A percentile compares a stretch with the other conserved stretches of the same genome.
Evolutionary conservation across 306 rosid species (phyloP).

Genomic region (Prunus mira): DNA sequence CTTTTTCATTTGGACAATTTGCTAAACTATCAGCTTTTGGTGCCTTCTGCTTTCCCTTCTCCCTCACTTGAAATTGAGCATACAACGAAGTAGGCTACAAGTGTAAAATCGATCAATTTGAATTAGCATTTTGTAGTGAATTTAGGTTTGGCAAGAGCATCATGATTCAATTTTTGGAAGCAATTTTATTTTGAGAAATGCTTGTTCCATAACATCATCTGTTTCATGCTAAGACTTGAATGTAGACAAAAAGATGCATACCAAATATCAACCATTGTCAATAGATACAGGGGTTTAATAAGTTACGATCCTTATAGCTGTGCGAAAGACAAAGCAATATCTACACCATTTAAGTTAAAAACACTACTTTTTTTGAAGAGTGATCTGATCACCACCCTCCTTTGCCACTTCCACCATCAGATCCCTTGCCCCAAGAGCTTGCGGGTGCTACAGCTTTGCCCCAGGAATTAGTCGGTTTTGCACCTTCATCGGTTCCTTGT

Average conservation of each 20-base stretch:
- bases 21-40: background rate
- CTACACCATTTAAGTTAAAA: background rate
- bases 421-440: slow-evolving; percentile 49
- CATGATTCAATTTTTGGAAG: no score
- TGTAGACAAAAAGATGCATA: background rate
- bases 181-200: no score
- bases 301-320: background rate
- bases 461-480: slow-evolving; percentile 9
- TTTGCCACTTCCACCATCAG: slow-evolving; percentile 19
- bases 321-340: background rate
- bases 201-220: no score
- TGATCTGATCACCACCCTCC: slow-evolving; percentile 49
- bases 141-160: background rate
- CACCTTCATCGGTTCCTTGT: slow-evolving; percentile 3
- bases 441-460: slow-evolving; percentile 27
- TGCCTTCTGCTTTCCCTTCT: background rate
- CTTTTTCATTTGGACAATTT: background rate
- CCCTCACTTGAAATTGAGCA: background rate
- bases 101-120: background rate
- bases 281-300: background rate
- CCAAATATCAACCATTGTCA: background rate
- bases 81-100: background rate
- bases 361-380: background rate
- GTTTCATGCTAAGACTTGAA: no score
- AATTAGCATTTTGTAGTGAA: background rate